Base-by-base conservation (phyloP, 2,329 filamentous ascomycete genomes). In the Emmonsia crescens region DNA sequence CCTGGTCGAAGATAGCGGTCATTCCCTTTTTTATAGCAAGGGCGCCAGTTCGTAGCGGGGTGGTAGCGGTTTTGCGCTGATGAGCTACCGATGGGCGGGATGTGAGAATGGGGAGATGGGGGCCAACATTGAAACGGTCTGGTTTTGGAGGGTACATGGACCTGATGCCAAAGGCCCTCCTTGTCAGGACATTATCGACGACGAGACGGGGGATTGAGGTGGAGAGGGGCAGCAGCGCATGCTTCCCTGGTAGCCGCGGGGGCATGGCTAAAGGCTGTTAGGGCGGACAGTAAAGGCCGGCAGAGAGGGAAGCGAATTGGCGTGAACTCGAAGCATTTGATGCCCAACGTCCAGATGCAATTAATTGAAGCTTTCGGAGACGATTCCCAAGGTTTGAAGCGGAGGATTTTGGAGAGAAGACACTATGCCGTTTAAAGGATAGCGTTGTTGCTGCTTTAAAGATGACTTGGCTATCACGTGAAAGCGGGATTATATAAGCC, bases 11-110 rank as follows among this genome's bases (percentile, higher is more conserved):
- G 66, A 96, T 78, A 63, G 89, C 92, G 51, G 91, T 96, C 89
- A 99, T 97, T 75, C 94, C 94, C 78, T 92, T 93, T 79, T 99
- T 99, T 73, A 87, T 82, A 14, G 89, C 91, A 55, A 99, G 82
- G 9, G 90, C 86, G 36, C 94, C 94, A 1, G 91, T 87, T 33
- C 94, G 88, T 49, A 83, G 77, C 6, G 85, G 85, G 12, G 85
- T 79, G 0, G 80, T 83, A 66, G 78, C 77, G 46, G 79, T 76
- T 73, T 82, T 84, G 57, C 84, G 83, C 61, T 79, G 75, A 61
- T 86, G 79, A 2, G 85, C 85, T n/a, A 83, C 83, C 2, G 80
- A 77, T 9, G 80, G 78, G 10, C 81, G 82, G 62, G 82, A 79
- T 61, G 79, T 76, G 42, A 87, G 78, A n/a, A 81, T 72, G 6